These are phyloP conservation scores for Coemansia brasiliensis DNA, from an alignment of 192 early-diverging fungal genomes.

Conservation along the genomic window DNA sequence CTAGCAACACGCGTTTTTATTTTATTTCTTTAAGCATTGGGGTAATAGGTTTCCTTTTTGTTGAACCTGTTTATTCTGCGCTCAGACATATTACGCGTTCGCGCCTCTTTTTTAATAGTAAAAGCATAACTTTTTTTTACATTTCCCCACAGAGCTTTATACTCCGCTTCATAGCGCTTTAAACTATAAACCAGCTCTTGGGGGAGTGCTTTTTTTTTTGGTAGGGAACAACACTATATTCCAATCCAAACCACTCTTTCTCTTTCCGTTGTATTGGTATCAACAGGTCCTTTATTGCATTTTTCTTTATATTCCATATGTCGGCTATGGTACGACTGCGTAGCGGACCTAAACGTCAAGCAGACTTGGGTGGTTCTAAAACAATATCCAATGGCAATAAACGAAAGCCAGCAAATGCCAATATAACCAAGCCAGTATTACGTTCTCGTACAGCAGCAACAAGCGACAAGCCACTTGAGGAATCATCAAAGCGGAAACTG, in stretches of 20 bases:
- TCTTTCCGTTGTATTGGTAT: too few relatives aligned
- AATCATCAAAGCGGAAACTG: too few relatives aligned
- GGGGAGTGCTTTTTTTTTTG: neutral
- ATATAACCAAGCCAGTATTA: neutral
- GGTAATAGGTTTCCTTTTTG: neutral
- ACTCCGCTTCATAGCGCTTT: too few relatives aligned
- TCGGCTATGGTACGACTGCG: conserved; percentile 47
- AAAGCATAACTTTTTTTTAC: too few relatives aligned
- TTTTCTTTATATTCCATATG: conserved; percentile 14
- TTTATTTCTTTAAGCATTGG: neutral
- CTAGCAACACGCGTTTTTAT: neutral
- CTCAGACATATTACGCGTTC: too few relatives aligned
- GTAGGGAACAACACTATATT: too few relatives aligned
- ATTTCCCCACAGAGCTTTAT: too few relatives aligned
- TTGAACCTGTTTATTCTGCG: neutral
- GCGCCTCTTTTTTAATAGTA: too few relatives aligned
- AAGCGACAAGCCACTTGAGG: neutral
- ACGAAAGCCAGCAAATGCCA: conserved; percentile 7
- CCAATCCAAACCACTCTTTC: too few relatives aligned
- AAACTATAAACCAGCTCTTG: too few relatives aligned
- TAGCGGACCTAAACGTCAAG: conserved; percentile 25
- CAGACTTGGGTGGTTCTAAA: conserved; percentile 4
- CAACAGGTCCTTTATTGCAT: neutral
- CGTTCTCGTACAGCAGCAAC: neutral
- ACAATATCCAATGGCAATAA: conserved; percentile 11